Conservation (phyloP, 495 filamentous ascomycete genomes). For the Daldinia grandis region DNA sequence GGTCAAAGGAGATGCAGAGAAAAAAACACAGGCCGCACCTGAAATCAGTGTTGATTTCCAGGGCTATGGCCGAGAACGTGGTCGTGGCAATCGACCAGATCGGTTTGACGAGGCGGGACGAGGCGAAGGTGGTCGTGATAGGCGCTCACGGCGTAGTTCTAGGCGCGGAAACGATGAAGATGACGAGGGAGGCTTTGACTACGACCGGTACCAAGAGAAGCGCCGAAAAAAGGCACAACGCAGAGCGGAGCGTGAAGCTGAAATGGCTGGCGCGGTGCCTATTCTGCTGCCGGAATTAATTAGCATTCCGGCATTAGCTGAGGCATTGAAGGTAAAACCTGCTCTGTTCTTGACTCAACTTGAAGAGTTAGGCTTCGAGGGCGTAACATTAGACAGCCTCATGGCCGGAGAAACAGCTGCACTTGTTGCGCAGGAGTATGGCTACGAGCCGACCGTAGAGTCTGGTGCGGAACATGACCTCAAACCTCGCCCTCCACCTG, state of each 20-base stretch:
- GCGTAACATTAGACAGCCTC: slow-evolving; percentile 78
- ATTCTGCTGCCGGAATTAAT: slow-evolving; percentile 91
- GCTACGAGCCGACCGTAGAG: slow-evolving; percentile 90
- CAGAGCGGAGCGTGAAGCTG: slow-evolving; percentile 48
- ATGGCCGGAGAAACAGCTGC: slow-evolving; percentile 90
- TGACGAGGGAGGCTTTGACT: slow-evolving; percentile 46
- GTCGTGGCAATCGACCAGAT: neutral
- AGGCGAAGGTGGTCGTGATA: slow-evolving; percentile 13
- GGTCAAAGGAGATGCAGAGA: neutral
- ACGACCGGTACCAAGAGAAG: slow-evolving; percentile 49
- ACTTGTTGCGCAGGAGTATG: slow-evolving; percentile 90
- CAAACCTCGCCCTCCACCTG: slow-evolving; percentile 70
- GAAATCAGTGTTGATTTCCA: neutral
- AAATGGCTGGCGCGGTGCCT: slow-evolving; percentile 45
- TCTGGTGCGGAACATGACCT: slow-evolving; percentile 70
- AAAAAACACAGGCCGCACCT: neutral
- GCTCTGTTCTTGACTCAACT: slow-evolving; percentile 79
- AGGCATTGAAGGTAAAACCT: slow-evolving; percentile 71
- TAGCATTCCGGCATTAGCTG: slow-evolving; percentile 83
- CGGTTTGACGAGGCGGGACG: slow-evolving; percentile 4
- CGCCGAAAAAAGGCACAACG: slow-evolving; percentile 49
- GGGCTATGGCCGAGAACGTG: slow-evolving; percentile 1
- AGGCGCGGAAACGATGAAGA: slow-evolving; percentile 32
- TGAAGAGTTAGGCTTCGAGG: slow-evolving; percentile 83
- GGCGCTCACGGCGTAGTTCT: slow-evolving; percentile 17